Evolutionary conservation across 305 asterid species (phyloP).

Genomic region (Stenogyne calaminthoides): DNA sequence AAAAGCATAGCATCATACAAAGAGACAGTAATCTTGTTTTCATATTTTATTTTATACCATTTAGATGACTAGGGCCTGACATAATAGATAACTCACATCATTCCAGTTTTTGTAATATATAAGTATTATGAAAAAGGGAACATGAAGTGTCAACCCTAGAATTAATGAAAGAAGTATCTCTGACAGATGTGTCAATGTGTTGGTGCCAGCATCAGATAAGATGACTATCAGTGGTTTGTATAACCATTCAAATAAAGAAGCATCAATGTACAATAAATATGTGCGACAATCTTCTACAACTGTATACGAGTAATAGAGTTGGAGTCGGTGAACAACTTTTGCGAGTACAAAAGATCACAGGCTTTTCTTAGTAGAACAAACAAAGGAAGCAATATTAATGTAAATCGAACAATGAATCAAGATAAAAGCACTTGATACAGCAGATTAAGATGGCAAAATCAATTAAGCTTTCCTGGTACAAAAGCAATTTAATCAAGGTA

Average conservation of each 20-base stretch:
- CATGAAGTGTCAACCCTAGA: not conserved
- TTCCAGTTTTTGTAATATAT: too few species aligned
- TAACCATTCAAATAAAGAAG: not conserved
- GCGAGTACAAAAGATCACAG: not conserved
- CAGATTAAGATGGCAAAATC: conserved; percentile 2
- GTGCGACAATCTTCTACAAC: not conserved
- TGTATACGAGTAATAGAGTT: not conserved
- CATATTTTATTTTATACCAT: too few species aligned
- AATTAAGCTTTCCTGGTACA: too few species aligned
- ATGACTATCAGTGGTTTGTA: not conserved
- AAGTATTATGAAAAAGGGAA: not conserved
- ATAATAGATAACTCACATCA: too few species aligned
- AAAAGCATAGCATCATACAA: not conserved
- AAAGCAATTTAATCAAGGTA: not conserved
- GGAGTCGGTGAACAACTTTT: not conserved
- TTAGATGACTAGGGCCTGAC: too few species aligned
- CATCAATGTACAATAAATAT: not conserved
- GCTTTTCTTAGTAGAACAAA: not conserved
- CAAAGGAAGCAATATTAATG: not conserved
- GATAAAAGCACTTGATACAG: not conserved
- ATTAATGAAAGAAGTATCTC: not conserved
- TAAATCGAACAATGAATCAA: conserved; percentile 10
- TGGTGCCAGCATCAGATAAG: not conserved
- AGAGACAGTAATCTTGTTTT: conserved; percentile 1
- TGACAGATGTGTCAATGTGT: not conserved